Base-by-base conservation (phyloP, 768 basidiomycete genomes). In the Psilocybe cyanescens region DNA sequence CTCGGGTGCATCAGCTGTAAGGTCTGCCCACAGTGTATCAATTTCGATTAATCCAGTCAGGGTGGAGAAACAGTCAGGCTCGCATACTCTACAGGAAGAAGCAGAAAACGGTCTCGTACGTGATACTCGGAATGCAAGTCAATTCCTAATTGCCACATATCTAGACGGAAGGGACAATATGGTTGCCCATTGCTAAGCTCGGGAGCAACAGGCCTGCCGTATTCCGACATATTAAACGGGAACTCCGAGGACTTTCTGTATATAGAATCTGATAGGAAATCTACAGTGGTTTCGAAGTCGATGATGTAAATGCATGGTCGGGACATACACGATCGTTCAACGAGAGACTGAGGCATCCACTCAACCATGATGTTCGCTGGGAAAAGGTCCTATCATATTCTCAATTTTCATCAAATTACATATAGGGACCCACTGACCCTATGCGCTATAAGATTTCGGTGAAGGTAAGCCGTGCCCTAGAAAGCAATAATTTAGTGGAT, bases 211-310 rank as follows among this genome's bases (percentile, higher is more conserved):
- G 16, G 41, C 2, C 61, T 53, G 12, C 16, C 37, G n/a, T 59
- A 65, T 3, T 29, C 28, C 0, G 52, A 39, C 12, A 7, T 16
- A 1, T 11, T 28, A 47, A 62, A 29, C 8, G 31, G 46, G 3
- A 37, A 19, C 11, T 37, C 41, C 16, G 19, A 19, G 37, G 49
- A 62, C 4, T 60, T 14, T 4, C 50, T 24, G 2, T 56, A 35
- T 33, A 30, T 30, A 11, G 59, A 39, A 8, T 58, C 50, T n/a
- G 45, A 49, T 9, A 57, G 29, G 31, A 65, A 65, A 4, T 58
- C 57, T 9, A 65, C 58, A 11, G 65, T 58, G 1, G 55, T 33
- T 50, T 65, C 65, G 30, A 62, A 65, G n/a, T 65, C 65, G 12
- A 62, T 65, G 35, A 62, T 41, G 45, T 62, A 65, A 0, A 62